phyloP scores from a whole-genome alignment of 495 filamentous ascomycete species.

The Xylaria cubensis region DNA sequence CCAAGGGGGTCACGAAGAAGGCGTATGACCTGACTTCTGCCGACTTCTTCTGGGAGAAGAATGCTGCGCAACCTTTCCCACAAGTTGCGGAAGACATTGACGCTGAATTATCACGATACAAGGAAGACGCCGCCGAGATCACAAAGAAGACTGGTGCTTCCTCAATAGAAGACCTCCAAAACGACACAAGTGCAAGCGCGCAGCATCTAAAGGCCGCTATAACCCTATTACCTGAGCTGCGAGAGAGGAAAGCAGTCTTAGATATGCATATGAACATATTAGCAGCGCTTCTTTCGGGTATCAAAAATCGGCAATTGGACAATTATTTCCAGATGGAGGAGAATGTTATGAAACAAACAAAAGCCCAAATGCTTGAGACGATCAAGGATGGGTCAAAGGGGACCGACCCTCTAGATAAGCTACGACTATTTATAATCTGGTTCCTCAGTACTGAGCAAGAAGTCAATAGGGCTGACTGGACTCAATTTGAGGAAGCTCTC shows the following conservation, averaged over 20 bases:
- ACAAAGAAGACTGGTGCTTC: slow-evolving; percentile 94
- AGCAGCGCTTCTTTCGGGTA: slow-evolving; percentile 82
- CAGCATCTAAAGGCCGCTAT: slow-evolving; percentile 96
- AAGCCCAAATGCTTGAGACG: slow-evolving; percentile 85
- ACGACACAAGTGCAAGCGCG: slow-evolving; percentile 84
- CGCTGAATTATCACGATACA: slow-evolving; percentile 88
- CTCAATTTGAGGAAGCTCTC: slow-evolving; percentile 86
- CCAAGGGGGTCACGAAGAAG: slow-evolving; percentile 76
- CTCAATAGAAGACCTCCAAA: slow-evolving; percentile 91
- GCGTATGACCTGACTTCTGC: slow-evolving; percentile 88
- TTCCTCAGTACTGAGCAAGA: slow-evolving; percentile 95
- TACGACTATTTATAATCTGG: slow-evolving; percentile 96
- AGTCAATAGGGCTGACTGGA: slow-evolving; percentile 79
- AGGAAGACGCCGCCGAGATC: slow-evolving; percentile 92
- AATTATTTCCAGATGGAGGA: slow-evolving; percentile 97
- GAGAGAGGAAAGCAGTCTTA: slow-evolving; percentile 86
- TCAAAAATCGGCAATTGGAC: slow-evolving; percentile 93
- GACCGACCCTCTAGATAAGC: slow-evolving; percentile 83
- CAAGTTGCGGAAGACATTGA: slow-evolving; percentile 97
- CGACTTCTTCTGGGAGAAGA: slow-evolving; percentile 97
- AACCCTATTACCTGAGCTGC: slow-evolving; percentile 86
- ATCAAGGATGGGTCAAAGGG: slow-evolving; percentile 84
- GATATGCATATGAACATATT: slow-evolving; percentile 99
- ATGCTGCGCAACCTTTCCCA: slow-evolving; percentile 91
- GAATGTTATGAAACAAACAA: slow-evolving; percentile 89